Evolutionary conservation across 495 filamentous ascomycete genomes (phyloP).

Genomic region (Podospora anserina): DNA sequence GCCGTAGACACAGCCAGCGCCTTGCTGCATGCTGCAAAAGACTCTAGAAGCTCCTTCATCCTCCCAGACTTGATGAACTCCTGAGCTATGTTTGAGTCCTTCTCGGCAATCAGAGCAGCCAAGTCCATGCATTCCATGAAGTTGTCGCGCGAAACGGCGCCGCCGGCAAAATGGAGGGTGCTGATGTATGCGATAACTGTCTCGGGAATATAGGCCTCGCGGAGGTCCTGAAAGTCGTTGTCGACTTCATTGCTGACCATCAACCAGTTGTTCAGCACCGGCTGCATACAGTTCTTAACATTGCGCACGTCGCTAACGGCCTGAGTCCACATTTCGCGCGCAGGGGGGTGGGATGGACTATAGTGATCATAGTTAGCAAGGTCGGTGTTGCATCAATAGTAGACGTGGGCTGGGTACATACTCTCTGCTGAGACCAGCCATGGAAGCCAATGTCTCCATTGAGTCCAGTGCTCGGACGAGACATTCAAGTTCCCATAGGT

Average conservation of each 20-base stretch:
- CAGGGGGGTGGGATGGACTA: not conserved
- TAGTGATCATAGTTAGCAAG: not conserved
- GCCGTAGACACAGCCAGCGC: slow-evolving; percentile 64
- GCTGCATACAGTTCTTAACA: slow-evolving; percentile 44
- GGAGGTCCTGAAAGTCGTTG: slow-evolving; percentile 52
- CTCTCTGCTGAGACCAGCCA: slow-evolving; percentile 45
- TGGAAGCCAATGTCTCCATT: slow-evolving; percentile 54
- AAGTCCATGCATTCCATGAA: slow-evolving; percentile 77
- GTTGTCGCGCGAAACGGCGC: slow-evolving; percentile 58
- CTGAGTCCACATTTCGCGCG: slow-evolving; percentile 46
- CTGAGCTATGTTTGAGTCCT: slow-evolving; percentile 60
- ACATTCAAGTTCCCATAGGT: slow-evolving; percentile 70
- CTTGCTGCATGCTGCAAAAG: slow-evolving; percentile 69
- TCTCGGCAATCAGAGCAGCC: slow-evolving; percentile 62
- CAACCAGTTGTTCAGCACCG: slow-evolving; percentile 46
- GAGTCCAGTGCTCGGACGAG: slow-evolving; percentile 63
- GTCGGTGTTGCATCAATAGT: not conserved
- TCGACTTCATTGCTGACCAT: slow-evolving; percentile 35
- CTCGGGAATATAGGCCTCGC: slow-evolving; percentile 75
- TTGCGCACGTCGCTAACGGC: slow-evolving; percentile 38
- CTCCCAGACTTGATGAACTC: slow-evolving; percentile 62
- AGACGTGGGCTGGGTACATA: slow-evolving; percentile 19
- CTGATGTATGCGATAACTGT: slow-evolving; percentile 75
- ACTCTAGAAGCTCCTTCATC: slow-evolving; percentile 75
- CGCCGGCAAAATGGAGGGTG: slow-evolving; percentile 66